Base-by-base conservation (phyloP, 176 grass and related monocot genomes). In the Areca catechu region DNA sequence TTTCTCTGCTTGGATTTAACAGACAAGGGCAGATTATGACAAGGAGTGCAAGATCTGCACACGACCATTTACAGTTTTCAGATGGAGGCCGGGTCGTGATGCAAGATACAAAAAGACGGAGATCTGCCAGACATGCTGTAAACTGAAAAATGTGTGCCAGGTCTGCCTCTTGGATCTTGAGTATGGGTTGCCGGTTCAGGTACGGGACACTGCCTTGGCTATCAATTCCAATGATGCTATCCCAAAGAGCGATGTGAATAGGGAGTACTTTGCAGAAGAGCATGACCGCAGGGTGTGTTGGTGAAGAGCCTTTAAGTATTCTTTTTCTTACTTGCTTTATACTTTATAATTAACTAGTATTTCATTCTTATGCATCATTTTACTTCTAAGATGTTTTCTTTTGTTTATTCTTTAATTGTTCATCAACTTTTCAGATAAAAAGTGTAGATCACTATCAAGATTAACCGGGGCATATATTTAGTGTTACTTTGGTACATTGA, bases 51-150 rank as follows among this genome's bases (percentile, higher is more conserved):
- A 98, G 60, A 98, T 98, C 20, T 98, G 93, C 16, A 83, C 88
- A 20, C 80, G 87, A 0, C 93, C 87, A 52, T 92, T 98, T 69
- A 92, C 84, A 20, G 93, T 98, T 20, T 98, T 98, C 48, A 88
- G 84, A 15, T 98, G 93, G 93, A 74, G 93, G 54, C 93, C 93
- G 50, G 93, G 87, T 16, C 84, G 87, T 20, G 93, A 98, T 50
- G 93, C 87, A 61, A 85, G 93, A 63, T 98, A 98, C 76, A 98
- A 98, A 79, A 98, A 98, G 63, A 89, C 93, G 17, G 93, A 98
- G 78, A 85, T 98, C 66, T 98, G 88, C 67, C 93, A 92, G 76
- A 98, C 93, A 60, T 98, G 93, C 56, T 92, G 87, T 76, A 98
- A 89, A 74, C 67, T 98, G 48, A 98, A 98, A 73, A 98, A 98